phyloP scores from a whole-genome alignment of 768 basidiomycete species.

The Clitopilus hobsonii region DNA sequence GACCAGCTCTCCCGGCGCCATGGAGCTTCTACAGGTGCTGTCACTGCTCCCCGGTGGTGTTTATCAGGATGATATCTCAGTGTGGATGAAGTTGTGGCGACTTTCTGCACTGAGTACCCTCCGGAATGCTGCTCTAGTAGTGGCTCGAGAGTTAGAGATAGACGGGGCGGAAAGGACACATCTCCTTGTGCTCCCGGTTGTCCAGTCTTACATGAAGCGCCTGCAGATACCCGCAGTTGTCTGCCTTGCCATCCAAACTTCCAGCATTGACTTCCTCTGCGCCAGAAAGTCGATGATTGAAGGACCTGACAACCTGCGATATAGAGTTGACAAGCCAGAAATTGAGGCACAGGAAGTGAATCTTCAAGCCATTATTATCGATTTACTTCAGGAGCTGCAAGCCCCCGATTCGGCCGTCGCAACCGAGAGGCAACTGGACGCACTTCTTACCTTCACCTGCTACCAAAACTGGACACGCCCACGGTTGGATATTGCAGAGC shows the following conservation, averaged over 20 bases:
- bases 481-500: slow-evolving; percentile 7
- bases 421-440: slow-evolving; percentile 6
- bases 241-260: slow-evolving; percentile 3
- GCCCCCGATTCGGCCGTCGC: not conserved
- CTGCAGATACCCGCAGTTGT: slow-evolving; percentile 4
- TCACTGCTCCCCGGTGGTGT: not conserved
- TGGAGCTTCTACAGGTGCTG: not conserved
- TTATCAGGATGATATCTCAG: not conserved
- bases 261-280: slow-evolving; percentile 10
- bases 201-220: slow-evolving; percentile 13
- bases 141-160: not conserved
- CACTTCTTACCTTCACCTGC: slow-evolving; percentile 10
- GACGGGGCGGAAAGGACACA: not conserved
- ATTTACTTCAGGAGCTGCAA: not conserved
- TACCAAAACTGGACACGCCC: slow-evolving; percentile 13
- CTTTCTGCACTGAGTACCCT: not conserved
- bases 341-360: slow-evolving; percentile 11
- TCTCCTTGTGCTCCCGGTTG: slow-evolving; percentile 12
- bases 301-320: slow-evolving; percentile 5
- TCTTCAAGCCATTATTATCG: slow-evolving; percentile 12
- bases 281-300: slow-evolving; percentile 4
- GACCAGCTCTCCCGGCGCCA: not conserved
- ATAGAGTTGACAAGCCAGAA: not conserved
- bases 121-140: not conserved
- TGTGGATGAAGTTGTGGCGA: not conserved